phyloP scores from a whole-genome alignment of 1,139 yeast species.

The Geotrichum siamense region DNA sequence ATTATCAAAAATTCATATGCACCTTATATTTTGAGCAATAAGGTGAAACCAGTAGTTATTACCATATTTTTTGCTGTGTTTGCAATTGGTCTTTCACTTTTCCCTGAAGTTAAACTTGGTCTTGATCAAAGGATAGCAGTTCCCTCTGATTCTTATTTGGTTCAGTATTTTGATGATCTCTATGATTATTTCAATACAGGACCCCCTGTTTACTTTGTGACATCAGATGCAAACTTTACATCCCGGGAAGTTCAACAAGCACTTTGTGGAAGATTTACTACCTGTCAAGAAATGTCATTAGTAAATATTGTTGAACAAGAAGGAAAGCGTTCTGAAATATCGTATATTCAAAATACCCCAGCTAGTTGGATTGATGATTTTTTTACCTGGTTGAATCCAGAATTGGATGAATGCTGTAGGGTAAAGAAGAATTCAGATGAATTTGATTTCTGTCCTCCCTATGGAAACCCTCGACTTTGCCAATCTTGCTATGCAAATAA shows the following conservation, averaged over 20 bases:
- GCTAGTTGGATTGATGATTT: conserved; percentile 93
- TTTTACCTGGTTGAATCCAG: conserved; percentile 79
- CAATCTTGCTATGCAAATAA: conserved; percentile 58
- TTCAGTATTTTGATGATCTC: conserved; percentile 70
- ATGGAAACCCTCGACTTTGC: conserved; percentile 65
- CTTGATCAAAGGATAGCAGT: conserved; percentile 85
- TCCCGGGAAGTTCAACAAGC: conserved; percentile 55
- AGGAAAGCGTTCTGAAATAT: conserved; percentile 52
- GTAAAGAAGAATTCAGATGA: conserved; percentile 35
- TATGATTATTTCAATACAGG: conserved; percentile 73
- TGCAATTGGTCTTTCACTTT: conserved; percentile 56
- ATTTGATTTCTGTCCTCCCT: conserved; percentile 51
- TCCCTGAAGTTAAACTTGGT: conserved; percentile 70
- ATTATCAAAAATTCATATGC: conserved; percentile 44
- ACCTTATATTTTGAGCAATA: conserved; percentile 49
- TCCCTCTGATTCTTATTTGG: conserved; percentile 73
- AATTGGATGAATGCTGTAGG: conserved; percentile 78
- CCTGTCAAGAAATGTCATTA: conserved; percentile 71
- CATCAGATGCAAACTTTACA: conserved; percentile 59
- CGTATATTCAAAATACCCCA: conserved; percentile 72
- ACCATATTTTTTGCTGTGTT: conserved; percentile 53
- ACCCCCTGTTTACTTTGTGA: conserved; percentile 84
- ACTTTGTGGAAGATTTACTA: conserved; percentile 79
- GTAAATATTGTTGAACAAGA: conserved; percentile 87
- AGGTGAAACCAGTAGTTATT: conserved; percentile 45